Base-by-base conservation (phyloP, 768 basidiomycete genomes). In the Lactifluus rugatus region DNA sequence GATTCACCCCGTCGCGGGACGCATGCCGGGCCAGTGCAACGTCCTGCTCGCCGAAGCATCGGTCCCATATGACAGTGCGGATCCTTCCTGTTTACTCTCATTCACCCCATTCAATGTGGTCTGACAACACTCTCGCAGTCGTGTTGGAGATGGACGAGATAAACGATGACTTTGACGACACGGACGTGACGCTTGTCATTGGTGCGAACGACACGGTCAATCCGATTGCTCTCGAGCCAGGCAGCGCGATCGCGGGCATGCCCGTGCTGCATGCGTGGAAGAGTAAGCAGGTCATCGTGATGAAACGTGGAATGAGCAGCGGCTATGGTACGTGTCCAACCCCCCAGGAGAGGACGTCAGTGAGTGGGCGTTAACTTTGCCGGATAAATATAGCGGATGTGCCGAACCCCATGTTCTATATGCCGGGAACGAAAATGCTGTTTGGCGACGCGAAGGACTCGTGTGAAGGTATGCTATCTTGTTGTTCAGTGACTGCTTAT, bases 111-210 rank as follows among this genome's bases (percentile, higher is more conserved):
- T 13, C 23, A 16, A n/a, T n/a, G 23, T 37, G 37, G 41, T 9
- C 36, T 25, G 37, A 46, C 10, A 37, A 31, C 42, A 19, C 32
- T 56, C 58, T n/a, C 6, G 26, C 64, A 91, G 90, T 93, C 63
- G 89, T 93, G 41, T 75, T 88, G 58, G 91, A 93, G 72, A 92
- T 93, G 91, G 91, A 93, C 60, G 91, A 93, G 71, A 93, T 93
- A 74, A 93, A 93, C 67, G 89, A 93, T 41, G 91, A 93, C 68
- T 93, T 93, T 70, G 75, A 77, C 52, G 88, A 89, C 36, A 93
- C 91, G 0, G 91, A 93, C 67, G 80, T 93, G n/a, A 88, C 86
- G 7, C 80, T 93, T 19, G 91, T 93, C 62, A 93, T 93, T 62
- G 91, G 91, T 23, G 91, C 91, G 19, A 93, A 93, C 65, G 91